Percentiles rank a stretch among this genome's conserved stretches.
Conservation (phyloP, 176 grass and related monocot species). For the Guadua angustifolia region DNA sequence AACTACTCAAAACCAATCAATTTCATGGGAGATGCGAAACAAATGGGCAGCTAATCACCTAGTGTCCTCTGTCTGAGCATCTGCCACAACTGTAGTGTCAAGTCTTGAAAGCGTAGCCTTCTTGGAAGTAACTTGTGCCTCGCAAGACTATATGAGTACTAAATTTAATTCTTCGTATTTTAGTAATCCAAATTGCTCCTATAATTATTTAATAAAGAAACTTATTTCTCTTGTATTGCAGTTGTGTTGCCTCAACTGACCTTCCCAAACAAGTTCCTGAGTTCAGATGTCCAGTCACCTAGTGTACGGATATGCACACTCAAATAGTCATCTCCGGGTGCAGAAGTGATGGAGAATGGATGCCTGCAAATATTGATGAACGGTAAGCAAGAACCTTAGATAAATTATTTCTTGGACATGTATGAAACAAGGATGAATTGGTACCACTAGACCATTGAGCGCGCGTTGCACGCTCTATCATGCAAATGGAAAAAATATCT, state of each 20-base stretch:
- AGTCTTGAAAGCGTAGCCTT: slow-evolving; percentile 90
- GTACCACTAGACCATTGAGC: no score
- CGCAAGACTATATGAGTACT: slow-evolving; percentile 61
- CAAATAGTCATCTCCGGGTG: slow-evolving; percentile 79
- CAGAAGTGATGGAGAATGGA: slow-evolving; percentile 97
- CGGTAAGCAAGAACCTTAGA: slow-evolving; percentile 30
- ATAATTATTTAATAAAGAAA: slow-evolving; percentile 14
- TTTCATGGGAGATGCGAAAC: slow-evolving; percentile 12
- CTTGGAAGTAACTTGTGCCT: slow-evolving; percentile 85
- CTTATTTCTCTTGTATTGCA: slow-evolving; percentile 24
- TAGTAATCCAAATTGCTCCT: background rate
- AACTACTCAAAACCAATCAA: slow-evolving; percentile 1
- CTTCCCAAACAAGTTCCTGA: slow-evolving; percentile 90
- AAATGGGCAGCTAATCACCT: slow-evolving; percentile 52
- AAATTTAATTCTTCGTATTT: slow-evolving; percentile 33
- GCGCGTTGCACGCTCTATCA: no score
- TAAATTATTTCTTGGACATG: slow-evolving; percentile 16
- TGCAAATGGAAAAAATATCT: no score
- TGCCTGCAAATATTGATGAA: slow-evolving; percentile 62
- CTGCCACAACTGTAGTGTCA: slow-evolving; percentile 94
- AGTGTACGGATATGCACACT: slow-evolving; percentile 95
- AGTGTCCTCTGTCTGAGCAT: slow-evolving; percentile 67
- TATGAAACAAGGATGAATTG: slow-evolving; percentile 20
- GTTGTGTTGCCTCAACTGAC: slow-evolving; percentile 50
- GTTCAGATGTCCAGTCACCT: slow-evolving; percentile 94